Percentiles rank a stretch among this genome's conserved stretches.
Evolutionary conservation across 2,329 filamentous ascomycete genomes (phyloP).

Genomic region (Tolypocladium inflatum): DNA sequence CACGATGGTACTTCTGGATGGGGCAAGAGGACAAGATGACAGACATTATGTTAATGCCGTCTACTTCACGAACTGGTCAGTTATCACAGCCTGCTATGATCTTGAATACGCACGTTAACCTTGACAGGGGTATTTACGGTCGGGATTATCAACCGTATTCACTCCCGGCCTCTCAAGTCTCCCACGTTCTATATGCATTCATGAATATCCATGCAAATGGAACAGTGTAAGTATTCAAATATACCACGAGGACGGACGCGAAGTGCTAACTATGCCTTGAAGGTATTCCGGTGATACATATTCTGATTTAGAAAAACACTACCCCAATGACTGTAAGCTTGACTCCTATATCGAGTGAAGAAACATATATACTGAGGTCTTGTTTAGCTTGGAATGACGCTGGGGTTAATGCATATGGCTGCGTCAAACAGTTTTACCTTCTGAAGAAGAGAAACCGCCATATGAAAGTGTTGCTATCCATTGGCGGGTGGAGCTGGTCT

Average conservation of each 20-base stretch:
- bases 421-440: slow-evolving; percentile 65
- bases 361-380: not conserved
- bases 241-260: not conserved
- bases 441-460: slow-evolving; percentile 70
- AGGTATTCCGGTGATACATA: slow-evolving; percentile 55
- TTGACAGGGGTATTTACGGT: no score
- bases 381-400: slow-evolving; percentile 34
- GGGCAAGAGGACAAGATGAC: no score
- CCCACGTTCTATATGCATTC: slow-evolving; percentile 71
- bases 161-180: slow-evolving; percentile 59
- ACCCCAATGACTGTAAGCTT: slow-evolving; percentile 47
- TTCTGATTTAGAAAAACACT: slow-evolving; percentile 62
- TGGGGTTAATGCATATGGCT: slow-evolving; percentile 67
- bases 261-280: not conserved
- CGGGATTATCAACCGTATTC: slow-evolving; percentile 60
- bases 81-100: no score
- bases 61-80: not conserved
- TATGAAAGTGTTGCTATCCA: slow-evolving; percentile 65
- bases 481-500: slow-evolving; percentile 78
- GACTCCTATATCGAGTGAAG: no score
- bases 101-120: no score
- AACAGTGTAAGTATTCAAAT: slow-evolving; percentile 46
- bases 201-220: slow-evolving; percentile 64
- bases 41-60: not conserved
- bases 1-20: no score